phyloP scores from a whole-genome alignment of 768 basidiomycete genomes.

The Hygrophoropsis aurantiaca region DNA sequence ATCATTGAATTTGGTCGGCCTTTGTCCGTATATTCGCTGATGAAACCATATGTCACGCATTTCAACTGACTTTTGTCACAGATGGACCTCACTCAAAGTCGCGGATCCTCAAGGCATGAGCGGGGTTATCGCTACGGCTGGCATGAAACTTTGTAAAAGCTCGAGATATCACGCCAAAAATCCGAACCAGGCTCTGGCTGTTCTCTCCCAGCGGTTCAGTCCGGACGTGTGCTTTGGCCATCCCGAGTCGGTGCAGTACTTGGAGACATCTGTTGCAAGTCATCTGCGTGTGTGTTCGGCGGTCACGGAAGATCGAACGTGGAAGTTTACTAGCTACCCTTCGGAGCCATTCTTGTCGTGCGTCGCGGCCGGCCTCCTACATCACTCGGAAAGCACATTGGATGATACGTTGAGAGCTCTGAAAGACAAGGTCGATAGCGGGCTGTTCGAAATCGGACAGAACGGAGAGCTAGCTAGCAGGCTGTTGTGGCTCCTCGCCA shows the following conservation, averaged over 20 bases:
- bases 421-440: conserved; percentile 1
- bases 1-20: conserved; percentile 1
- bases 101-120: background rate
- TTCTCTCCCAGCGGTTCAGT: conserved; percentile 9
- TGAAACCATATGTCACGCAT: no score
- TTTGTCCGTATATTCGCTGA: no score
- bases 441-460: conserved; percentile 5
- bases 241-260: background rate
- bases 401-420: background rate
- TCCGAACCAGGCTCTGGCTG: conserved; percentile 1
- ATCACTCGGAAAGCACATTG: background rate
- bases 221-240: conserved; percentile 1
- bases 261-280: conserved; percentile 9
- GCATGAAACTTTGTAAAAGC: background rate
- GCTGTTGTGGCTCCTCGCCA: conserved; percentile 7
- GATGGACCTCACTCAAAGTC: background rate
- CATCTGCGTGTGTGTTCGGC: conserved; percentile 11
- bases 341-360: conserved; percentile 17
- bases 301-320: conserved; percentile 5
- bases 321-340: conserved; percentile 14
- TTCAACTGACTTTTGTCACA: background rate
- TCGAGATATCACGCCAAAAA: background rate
- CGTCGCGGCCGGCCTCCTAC: conserved; percentile 1
- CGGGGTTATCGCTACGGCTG: background rate
- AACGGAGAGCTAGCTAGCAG: conserved; percentile 11